Base-by-base conservation (phyloP, 139 green algal species). In the Chlamydomonas eustigma region DNA sequence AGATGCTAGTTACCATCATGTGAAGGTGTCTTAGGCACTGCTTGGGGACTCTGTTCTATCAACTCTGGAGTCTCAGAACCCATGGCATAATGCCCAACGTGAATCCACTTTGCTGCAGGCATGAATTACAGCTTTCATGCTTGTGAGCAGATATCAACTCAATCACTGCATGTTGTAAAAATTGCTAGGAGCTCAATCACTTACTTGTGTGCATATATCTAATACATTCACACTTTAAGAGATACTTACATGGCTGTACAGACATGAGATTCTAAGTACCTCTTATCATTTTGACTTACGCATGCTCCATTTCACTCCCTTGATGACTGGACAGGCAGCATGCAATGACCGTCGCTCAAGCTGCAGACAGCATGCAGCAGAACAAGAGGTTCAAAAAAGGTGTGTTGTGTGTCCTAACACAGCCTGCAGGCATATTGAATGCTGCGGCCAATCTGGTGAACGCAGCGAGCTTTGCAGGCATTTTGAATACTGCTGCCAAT, bases 251-350 rank as follows among this genome's bases (percentile, higher is more conserved):
- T 58, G 44, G 44, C 12, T 58, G 44, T 18, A 28, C 12, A 58
- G 18, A 58, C 44, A 58, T 28, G 12, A 18, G 18, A 58, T 58
- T 12, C 44, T 28, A 58, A 58, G 44, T 58, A 58, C 44, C 44
- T 58, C 44, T 18, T 58, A 18, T 18, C 44, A 58, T n/a, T n/a
- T n/a, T n/a, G n/a, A n/a, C 44, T 58, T 18, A 58, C 44, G 44
- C 32, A 82, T 82, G 32, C 36, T 72, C 79, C 79, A 89, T 76
- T 91, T 91, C 25, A 71, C 52, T 22, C 86, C 86, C 30, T 74
- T 80, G 44, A 92, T 76, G 18, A 92, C 87, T 4, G 88, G 88
- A 83, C 88, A 93, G 30, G 85, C 87, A 35, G 71, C 85, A 74
- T 92, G 88, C 83, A 90, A 80, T 24, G 80, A 86, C 31, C 73